These are phyloP conservation scores for Globisporangium canariense DNA, from an alignment of 352 stramenopile genomes.

Conservation along the genomic window DNA sequence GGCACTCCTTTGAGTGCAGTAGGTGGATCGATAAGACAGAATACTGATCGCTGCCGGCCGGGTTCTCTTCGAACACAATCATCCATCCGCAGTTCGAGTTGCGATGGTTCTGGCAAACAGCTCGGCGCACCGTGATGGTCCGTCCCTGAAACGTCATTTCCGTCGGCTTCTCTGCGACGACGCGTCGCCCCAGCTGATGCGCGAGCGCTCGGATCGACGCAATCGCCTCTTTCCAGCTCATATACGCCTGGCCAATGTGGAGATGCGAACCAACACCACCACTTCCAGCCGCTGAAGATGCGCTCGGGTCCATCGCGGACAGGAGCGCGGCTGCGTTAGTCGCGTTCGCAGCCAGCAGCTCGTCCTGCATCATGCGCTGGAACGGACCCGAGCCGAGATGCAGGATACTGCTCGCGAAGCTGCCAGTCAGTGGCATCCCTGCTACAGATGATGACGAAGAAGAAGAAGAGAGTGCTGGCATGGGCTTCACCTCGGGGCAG, in stretches of 20 bases:
- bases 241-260: constrained; percentile 42
- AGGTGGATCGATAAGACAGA: constrained; percentile 53
- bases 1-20: constrained; percentile 67
- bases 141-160: constrained; percentile 42
- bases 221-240: constrained; percentile 60
- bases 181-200: constrained; percentile 54
- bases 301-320: not conserved
- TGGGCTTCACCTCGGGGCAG: constrained; percentile 27
- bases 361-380: constrained; percentile 34
- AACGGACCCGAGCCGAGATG: constrained; percentile 19
- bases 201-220: constrained; percentile 45
- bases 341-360: constrained; percentile 6
- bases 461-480: not conserved
- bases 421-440: not conserved
- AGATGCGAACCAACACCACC: constrained; percentile 29
- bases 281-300: not conserved
- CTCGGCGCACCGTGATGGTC: constrained; percentile 41
- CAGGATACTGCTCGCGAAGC: not conserved
- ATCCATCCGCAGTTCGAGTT: constrained; percentile 73
- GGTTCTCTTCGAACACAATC: constrained; percentile 52
- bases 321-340: constrained; percentile 8
- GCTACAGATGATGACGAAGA: not conserved
- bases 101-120: constrained; percentile 71
- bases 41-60: constrained; percentile 36
- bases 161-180: constrained; percentile 45